Evolutionary conservation across 2,329 filamentous ascomycete genomes (phyloP).

Genomic region (Colletotrichum sp.): DNA sequence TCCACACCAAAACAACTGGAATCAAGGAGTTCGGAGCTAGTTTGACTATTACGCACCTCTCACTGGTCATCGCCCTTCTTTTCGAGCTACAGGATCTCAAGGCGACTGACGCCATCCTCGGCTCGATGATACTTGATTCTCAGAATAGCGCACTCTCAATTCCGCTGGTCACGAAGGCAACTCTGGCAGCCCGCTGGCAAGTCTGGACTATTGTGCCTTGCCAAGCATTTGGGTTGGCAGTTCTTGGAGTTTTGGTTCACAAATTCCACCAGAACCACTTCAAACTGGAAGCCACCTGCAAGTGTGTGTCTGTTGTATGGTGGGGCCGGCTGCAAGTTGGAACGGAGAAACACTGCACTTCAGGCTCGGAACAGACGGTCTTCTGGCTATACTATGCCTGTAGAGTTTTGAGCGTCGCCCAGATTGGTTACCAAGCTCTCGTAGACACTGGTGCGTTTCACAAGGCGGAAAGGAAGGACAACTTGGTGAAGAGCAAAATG

Average conservation of each 20-base stretch:
- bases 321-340: background rate
- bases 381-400: background rate
- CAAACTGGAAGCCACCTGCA: background rate
- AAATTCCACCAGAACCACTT: background rate
- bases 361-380: background rate
- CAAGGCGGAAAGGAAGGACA: background rate
- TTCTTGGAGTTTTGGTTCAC: background rate
- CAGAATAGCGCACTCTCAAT: background rate
- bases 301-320: background rate
- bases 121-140: constrained; percentile 1
- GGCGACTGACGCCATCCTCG: background rate
- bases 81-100: background rate
- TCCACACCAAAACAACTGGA: background rate
- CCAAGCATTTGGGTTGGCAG: background rate
- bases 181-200: background rate
- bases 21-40: background rate
- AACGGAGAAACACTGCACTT: too few relatives aligned
- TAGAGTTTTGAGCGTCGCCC: background rate
- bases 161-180: background rate
- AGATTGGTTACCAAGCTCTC: background rate
- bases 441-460: background rate
- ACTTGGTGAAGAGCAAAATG: fast-evolving
- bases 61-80: background rate
- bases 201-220: background rate
- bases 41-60: background rate